Percentiles rank a stretch among this genome's conserved stretches.
Conservation (phyloP, 2,329 filamentous ascomycete species). For the Diplodia corticola region DNA sequence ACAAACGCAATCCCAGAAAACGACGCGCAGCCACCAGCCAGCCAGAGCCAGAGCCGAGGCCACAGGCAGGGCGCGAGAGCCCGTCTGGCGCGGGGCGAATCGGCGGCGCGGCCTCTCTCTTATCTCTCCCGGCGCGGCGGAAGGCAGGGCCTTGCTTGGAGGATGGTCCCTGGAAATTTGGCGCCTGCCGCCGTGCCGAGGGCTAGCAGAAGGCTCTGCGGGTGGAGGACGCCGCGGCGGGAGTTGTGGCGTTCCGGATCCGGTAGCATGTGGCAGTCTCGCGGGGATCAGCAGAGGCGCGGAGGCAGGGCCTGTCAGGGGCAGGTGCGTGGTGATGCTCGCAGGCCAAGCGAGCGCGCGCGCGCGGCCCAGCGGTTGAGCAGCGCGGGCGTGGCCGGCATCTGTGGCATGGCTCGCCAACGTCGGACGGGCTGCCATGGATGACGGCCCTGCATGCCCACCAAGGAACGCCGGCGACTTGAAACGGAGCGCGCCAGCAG, state of each 20-base stretch:
- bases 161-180: slow-evolving; percentile 10
- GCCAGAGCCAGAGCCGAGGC: background rate
- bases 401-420: background rate
- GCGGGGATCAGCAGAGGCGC: slow-evolving; percentile 14
- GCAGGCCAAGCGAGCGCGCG: background rate
- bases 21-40: too few relatives aligned
- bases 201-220: background rate
- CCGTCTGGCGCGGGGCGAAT: background rate
- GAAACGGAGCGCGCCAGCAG: slow-evolving; percentile 12
- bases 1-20: background rate
- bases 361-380: background rate
- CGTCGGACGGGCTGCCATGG: background rate
- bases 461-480: background rate
- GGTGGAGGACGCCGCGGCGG: slow-evolving; percentile 2
- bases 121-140: background rate
- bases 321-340: background rate
- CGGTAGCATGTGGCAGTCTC: background rate
- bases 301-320: background rate
- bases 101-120: too few relatives aligned
- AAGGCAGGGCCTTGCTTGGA: background rate
- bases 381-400: background rate
- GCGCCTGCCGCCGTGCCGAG: background rate
- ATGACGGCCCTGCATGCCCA: background rate
- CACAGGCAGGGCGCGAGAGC: background rate
- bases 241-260: background rate